Evolutionary conservation across 169 alveolate species (phyloP), one percentile per base, ranked within the genome.

Genomic region (Eimeria sp.): DNA sequence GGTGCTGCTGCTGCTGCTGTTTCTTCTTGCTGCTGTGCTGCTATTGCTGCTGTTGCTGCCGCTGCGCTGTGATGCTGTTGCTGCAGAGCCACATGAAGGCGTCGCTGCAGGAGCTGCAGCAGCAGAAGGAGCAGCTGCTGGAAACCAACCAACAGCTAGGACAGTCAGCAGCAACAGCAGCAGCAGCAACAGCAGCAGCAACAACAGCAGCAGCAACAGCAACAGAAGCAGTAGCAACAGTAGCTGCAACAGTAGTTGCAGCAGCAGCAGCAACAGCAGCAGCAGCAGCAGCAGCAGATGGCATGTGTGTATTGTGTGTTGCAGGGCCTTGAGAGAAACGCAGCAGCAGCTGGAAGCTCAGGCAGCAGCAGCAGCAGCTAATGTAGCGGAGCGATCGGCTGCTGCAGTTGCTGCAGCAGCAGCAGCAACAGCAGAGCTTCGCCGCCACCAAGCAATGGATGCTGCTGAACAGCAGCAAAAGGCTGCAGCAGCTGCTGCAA

Each of bases 401-500:
- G 83, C 83, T 37, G 83, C 83, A 18, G 83, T 72, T 8, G 83
- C n/a, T 72, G 83, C 83, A 72, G 83, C 83, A 72, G 83, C 83
- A 72, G 56, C 83, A 11, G 83, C 83, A 72, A 37, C 83, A 72
- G 83, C 83, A 72, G 83, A 72, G n/a, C 83, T 72, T 33, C 83
- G 54, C 40, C 83, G 83, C 1, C 83, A 72, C 1, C 83, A 33
- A 27, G 74, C 6, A 1, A n/a, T 72, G 56, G 25, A 33, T 25
- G 27, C 30, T 40, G 54, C 25, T 6, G 54, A 33, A 54, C 56
- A 72, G 83, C 83, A 72, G 83, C 83, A 37, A 11, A 40, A 72
- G 56, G 54, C 49, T 10, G 83, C 33, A 72, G 83, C 83, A 37
- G 83, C n/a, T 72, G 83, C 56, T 72, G 83, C 83, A 14, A 20